Evolutionary conservation across 2,329 filamentous ascomycete genomes (phyloP).

Genomic region (Aspergillus aculeatinus): DNA sequence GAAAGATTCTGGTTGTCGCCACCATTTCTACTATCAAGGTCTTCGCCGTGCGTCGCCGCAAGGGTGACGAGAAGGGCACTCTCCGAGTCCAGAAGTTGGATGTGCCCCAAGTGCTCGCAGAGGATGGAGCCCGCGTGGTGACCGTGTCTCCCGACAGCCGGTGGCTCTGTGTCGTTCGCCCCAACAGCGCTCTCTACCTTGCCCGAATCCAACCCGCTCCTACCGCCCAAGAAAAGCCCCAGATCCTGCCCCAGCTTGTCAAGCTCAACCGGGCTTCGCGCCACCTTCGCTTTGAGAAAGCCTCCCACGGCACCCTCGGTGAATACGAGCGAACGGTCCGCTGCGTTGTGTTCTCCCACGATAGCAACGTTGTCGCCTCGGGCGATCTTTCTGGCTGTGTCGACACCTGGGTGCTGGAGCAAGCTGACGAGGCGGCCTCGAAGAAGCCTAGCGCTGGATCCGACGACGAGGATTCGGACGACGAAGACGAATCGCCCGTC

Average conservation of each 20-base stretch:
- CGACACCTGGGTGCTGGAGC: constrained; percentile 77
- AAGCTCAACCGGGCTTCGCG: constrained; percentile 41
- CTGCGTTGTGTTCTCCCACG: constrained; percentile 73
- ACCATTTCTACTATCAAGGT: constrained; percentile 74
- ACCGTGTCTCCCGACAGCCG: constrained; percentile 49
- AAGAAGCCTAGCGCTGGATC: constrained; percentile 45
- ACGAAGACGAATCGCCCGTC: constrained; percentile 48
- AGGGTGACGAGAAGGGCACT: constrained; percentile 55
- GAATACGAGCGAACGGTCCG: constrained; percentile 74
- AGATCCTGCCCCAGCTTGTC: constrained; percentile 45
- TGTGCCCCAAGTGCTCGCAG: constrained; percentile 57
- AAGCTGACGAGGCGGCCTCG: constrained; percentile 45
- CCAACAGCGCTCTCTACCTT: constrained; percentile 59
- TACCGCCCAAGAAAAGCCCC: constrained; percentile 45
- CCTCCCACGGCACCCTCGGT: constrained; percentile 66
- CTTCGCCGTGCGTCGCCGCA: constrained; percentile 64
- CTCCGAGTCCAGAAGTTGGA: constrained; percentile 71
- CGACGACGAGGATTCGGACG: constrained; percentile 50
- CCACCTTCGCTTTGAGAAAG: constrained; percentile 42
- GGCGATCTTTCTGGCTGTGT: constrained; percentile 82
- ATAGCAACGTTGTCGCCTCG: constrained; percentile 74
- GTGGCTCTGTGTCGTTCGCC: constrained; percentile 54
- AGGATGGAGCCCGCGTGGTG: constrained; percentile 66
- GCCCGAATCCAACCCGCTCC: constrained; percentile 47
- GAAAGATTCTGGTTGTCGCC: constrained; percentile 71